Base-by-base conservation (phyloP, 164 flowering plant genomes). In the Nelumbo lutea region DNA sequence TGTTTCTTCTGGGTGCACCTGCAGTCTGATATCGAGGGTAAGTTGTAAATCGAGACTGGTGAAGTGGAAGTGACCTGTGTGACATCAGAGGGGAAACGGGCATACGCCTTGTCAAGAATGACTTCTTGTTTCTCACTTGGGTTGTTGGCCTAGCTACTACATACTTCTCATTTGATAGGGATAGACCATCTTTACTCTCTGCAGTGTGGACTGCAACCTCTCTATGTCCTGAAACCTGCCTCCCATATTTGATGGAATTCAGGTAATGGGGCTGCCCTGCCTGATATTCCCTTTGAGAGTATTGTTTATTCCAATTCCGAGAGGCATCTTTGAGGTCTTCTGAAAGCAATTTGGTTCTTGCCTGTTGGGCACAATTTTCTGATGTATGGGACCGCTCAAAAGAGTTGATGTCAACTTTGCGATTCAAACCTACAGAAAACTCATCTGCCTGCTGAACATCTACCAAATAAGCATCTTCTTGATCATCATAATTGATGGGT, bases 1-100 rank as follows among this genome's bases (percentile, higher is more conserved):
- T 10, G 53, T 68, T 79, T 53, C 74, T 67, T 15, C 44, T 69
- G 11, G 80, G 73, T 46, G 66, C 75, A 70, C 82, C 85, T 2
- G 82, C 39, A 46, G 62, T 61, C 68, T 78, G 82, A 62, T 79
- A 81, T 64, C 74, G 82, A 46, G 88, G 73, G 68, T 82, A 65
- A 46, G 75, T 75, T 39, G 76, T 69, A 65, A 79, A 80, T 48
- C 82, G 87, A 57, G 90, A 81, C 59, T 81, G 84, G 2, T 82
- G 83, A 76, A 68, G 73, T 4, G 88, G 82, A 59, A 80, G 80
- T 3, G 76, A 77, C 73, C 81, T 84, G 58, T 68, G 86, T 42
- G 81, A 70, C 3, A 59, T 55, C 53, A 48, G 42, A 55, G 76
- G 66, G 62, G 69, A 74, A 67, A 75, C 73, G 41, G 72, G 65